Conservation (phyloP, 169 alveolate species). For the Condylostoma magnum region DNA sequence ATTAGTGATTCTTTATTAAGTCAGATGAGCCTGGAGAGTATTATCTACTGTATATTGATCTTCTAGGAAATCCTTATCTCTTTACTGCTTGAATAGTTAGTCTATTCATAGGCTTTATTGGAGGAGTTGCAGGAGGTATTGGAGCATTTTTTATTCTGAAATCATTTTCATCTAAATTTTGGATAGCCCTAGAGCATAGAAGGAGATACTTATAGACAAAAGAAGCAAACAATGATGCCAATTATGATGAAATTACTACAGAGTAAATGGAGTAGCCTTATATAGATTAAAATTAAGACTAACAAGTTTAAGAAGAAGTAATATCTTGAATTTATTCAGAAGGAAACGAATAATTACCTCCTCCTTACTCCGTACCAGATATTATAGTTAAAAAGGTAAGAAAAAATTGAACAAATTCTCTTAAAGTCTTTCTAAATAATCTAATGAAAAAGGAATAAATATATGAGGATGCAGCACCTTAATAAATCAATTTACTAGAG, state of each 20-base stretch:
- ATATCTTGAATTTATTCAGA: not conserved
- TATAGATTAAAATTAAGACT: not conserved
- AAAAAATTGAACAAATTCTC: not conserved
- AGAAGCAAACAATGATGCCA: not conserved
- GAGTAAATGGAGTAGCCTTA: not conserved
- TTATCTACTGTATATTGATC: not conserved
- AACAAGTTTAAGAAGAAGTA: not conserved
- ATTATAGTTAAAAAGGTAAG: not conserved
- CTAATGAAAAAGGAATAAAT: not conserved
- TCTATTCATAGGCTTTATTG: not conserved
- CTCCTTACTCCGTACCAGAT: constrained; percentile 19
- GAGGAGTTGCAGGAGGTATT: not conserved
- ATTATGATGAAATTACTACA: not conserved
- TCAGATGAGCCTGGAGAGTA: not conserved
- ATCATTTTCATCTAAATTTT: not conserved
- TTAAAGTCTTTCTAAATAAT: not conserved
- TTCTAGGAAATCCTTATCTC: not conserved
- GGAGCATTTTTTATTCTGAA: not conserved
- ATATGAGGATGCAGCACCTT: not conserved
- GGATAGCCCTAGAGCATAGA: not conserved
- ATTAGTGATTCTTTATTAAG: not conserved
- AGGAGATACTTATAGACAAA: not conserved
- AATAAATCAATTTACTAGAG: not conserved
- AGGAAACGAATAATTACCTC: not conserved
- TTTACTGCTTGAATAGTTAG: not conserved